Percentiles rank a stretch among this genome's conserved stretches.
phyloP scores from a whole-genome alignment of 768 basidiomycete species.

The Mycena floridula region DNA sequence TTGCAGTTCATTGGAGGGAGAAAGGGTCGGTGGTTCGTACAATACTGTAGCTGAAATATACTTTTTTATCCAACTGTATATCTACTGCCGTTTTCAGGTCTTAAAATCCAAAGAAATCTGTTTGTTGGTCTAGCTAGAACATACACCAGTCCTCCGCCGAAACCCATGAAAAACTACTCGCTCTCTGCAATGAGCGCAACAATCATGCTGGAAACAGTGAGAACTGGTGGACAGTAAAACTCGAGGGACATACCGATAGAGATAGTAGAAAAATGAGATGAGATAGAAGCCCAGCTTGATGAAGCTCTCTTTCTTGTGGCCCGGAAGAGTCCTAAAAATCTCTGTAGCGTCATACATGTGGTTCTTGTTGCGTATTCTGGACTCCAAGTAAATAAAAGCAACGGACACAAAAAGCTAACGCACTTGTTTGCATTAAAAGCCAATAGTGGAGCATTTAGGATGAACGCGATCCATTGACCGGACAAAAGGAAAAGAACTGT shows the following conservation, averaged over 20 bases:
- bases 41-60: slow-evolving; percentile 14
- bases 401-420: slow-evolving; percentile 21
- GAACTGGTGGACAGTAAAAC: not conserved
- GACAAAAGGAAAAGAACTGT: slow-evolving; percentile 86
- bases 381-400: not conserved
- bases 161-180: slow-evolving; percentile 32
- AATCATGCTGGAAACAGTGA: slow-evolving; percentile 59
- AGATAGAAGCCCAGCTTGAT: slow-evolving; percentile 93
- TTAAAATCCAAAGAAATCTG: no score
- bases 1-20: slow-evolving; percentile 32
- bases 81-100: no score
- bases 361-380: slow-evolving; percentile 83
- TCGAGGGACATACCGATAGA: slow-evolving; percentile 62
- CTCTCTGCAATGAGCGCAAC: slow-evolving; percentile 80
- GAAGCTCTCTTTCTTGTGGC: slow-evolving; percentile 95
- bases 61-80: no score
- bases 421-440: slow-evolving; percentile 93
- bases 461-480: slow-evolving; percentile 92
- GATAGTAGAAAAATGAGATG: slow-evolving; percentile 87
- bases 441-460: slow-evolving; percentile 85
- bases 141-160: not conserved
- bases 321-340: slow-evolving; percentile 91
- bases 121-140: no score
- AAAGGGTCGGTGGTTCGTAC: slow-evolving; percentile 80
- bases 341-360: slow-evolving; percentile 99